Evolutionary conservation across 78 protist genomes (phyloP), one percentile per base, ranked within the genome.

Genomic region (Isochrysis galbana): DNA sequence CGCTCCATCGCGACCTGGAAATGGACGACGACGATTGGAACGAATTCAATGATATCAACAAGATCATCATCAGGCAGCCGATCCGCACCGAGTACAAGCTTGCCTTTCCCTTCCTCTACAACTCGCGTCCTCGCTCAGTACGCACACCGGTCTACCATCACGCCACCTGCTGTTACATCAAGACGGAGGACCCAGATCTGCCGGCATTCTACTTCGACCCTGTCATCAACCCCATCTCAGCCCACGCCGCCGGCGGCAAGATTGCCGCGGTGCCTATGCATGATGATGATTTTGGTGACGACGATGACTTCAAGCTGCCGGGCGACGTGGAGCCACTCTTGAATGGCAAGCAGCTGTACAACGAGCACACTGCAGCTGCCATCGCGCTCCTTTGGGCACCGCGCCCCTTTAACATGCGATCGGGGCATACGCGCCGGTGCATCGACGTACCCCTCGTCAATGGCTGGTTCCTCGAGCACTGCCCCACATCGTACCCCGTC

Each of bases 31-130:
- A 98, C 92, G 99, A 98, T 89, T 98, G 99, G 99, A 98, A 98
- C 90, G 99, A 99, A 94, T 99, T 99, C 96, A 98, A 98, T 86
- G 99, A 99, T 94, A 95, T 99, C 94, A 95, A 97, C 95, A 99
- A 99, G 96, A 94, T 99, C 88, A 98, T 99, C 93, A 93, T 98
- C 78, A 98, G 99, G 22, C 97, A 96, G 72, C 96, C 78, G 47
- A 97, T 99, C 80, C 96, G 99, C 70, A 98, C 99, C 21, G 99
- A 99, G 95, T 98, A 98, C 94, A 90, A 96, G 77, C 93, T 99
- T 47, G 99, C 99, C 38, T 99, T 99, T 89, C 99, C 99, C 23
- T 97, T 97, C 94, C 96, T 99, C 17, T 99, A 98, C 97, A 99
- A 99, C 95, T 47, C 67, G 39, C 91, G 99, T 29, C 99, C 99